These are phyloP conservation scores for Filosporella fistucella DNA, from an alignment of 495 filamentous ascomycete genomes.

Conservation along the genomic window DNA sequence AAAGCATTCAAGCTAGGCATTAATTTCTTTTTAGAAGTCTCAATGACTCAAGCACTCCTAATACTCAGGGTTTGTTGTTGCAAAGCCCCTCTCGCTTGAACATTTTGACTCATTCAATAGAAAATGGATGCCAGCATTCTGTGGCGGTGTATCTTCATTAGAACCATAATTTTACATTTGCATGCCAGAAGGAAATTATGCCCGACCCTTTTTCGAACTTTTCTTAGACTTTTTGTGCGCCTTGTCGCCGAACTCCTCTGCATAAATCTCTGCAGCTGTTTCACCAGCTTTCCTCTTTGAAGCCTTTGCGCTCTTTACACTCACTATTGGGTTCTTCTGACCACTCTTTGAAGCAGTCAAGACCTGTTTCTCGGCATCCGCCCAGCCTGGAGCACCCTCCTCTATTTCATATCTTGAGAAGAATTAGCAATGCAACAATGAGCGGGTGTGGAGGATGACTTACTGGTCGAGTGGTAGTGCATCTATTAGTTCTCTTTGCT, in stretches of 20 bases:
- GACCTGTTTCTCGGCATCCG: slow-evolving; percentile 78
- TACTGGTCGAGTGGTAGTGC: slow-evolving; percentile 84
- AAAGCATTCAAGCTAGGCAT: no score
- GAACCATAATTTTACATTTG: no score
- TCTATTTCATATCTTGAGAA: slow-evolving; percentile 74
- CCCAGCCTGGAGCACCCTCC: slow-evolving; percentile 67
- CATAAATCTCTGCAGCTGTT: slow-evolving; percentile 54
- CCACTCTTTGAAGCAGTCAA: slow-evolving; percentile 47
- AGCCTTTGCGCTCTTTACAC: slow-evolving; percentile 65
- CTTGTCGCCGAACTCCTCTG: slow-evolving; percentile 51
- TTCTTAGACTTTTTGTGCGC: slow-evolving; percentile 53
- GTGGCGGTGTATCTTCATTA: no score
- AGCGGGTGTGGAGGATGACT: slow-evolving; percentile 34
- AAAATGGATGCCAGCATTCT: no score
- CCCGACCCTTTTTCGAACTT: slow-evolving; percentile 9
- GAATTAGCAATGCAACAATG: slow-evolving; percentile 38
- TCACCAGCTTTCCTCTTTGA: slow-evolving; percentile 73
- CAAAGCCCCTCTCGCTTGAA: no score
- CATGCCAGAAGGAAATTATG: no score
- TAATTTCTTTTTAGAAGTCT: no score
- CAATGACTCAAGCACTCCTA: no score
- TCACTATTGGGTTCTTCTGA: slow-evolving; percentile 67
- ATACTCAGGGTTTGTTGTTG: no score
- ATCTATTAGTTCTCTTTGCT: slow-evolving; percentile 83
- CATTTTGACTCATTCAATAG: no score